Conservation (phyloP, 106 monocot species). For the Allium sativum region DNA sequence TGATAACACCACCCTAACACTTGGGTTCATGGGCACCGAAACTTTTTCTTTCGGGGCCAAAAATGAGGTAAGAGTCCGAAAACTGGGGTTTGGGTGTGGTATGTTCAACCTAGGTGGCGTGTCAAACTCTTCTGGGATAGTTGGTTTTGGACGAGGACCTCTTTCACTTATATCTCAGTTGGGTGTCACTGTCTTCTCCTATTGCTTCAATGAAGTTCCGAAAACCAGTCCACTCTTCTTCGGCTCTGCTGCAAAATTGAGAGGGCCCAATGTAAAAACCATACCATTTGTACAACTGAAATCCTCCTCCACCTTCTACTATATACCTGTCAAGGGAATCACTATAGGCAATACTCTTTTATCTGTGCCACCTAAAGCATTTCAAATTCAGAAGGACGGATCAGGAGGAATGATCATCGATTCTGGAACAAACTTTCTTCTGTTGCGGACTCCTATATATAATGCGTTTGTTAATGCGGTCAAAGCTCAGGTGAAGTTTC, state of each 20-base stretch:
- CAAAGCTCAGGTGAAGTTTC: constrained; percentile 27
- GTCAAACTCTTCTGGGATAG: constrained; percentile 33
- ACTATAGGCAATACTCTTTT: constrained; percentile 25
- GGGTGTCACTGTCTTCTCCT: constrained; percentile 6
- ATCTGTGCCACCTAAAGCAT: constrained; percentile 14
- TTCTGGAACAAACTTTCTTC: constrained; percentile 52
- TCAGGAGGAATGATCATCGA: constrained; percentile 59
- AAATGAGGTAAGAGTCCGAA: not conserved
- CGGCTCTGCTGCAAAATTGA: not conserved
- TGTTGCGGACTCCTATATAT: constrained; percentile 22
- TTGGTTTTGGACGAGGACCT: constrained; percentile 26
- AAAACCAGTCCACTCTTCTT: not conserved
- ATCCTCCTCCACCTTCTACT: not conserved
- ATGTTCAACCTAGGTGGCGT: constrained; percentile 25
- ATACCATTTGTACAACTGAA: not conserved
- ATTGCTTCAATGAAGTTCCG: constrained; percentile 26
- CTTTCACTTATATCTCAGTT: constrained; percentile 20
- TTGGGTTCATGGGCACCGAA: constrained; percentile 31
- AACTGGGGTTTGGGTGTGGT: constrained; percentile 55
- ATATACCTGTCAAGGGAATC: constrained; percentile 35
- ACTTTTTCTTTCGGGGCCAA: constrained; percentile 20
- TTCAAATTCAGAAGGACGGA: constrained; percentile 25
- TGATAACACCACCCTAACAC: constrained; percentile 16
- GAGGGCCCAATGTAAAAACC: not conserved
- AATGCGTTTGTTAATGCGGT: constrained; percentile 32